phyloP scores from a whole-genome alignment of 1,284 basidiomycete genomes.

The Takashimella koratensis region DNA sequence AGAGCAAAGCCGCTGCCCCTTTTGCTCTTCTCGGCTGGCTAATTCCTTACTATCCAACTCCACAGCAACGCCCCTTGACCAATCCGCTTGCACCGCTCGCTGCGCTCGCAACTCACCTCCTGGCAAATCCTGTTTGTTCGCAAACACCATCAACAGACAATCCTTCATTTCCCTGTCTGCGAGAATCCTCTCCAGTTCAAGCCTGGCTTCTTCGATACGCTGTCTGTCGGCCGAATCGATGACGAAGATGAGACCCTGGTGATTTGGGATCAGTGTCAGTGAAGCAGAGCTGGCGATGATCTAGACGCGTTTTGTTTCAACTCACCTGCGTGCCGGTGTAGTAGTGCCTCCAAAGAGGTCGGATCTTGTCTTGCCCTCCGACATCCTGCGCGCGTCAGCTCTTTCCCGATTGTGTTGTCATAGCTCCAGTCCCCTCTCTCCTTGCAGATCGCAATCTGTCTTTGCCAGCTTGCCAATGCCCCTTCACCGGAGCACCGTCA shows the following conservation, averaged over 20 bases:
- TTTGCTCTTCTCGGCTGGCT: too few relatives aligned
- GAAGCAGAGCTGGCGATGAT: neutral
- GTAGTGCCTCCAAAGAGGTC: constrained; percentile 98
- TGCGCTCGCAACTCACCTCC: constrained; percentile 86
- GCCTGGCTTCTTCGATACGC: constrained; percentile 92
- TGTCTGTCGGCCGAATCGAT: constrained; percentile 78
- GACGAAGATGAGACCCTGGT: constrained; percentile 61
- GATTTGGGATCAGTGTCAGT: constrained; percentile 45
- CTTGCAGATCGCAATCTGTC: too few relatives aligned
- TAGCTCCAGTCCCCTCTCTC: too few relatives aligned
- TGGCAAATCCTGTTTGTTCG: constrained; percentile 98
- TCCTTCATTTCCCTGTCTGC: constrained; percentile 98
- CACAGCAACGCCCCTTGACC: too few relatives aligned
- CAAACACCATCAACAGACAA: constrained; percentile 93
- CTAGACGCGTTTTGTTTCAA: neutral
- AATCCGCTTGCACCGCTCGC: too few relatives aligned
- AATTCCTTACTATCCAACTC: too few relatives aligned
- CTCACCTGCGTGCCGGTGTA: constrained; percentile 58
- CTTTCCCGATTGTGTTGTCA: too few relatives aligned
- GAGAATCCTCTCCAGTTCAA: constrained; percentile 94
- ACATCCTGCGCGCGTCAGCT: constrained; percentile 83
- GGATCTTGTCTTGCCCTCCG: constrained; percentile 97
- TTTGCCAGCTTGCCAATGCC: too few relatives aligned
- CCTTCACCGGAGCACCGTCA: too few relatives aligned
- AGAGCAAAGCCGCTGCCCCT: too few relatives aligned